A percentile compares a stretch with the other conserved stretches of the same genome.
Conservation (phyloP, 2,329 filamentous ascomycete species). For the Botryotinia narcissicola region DNA sequence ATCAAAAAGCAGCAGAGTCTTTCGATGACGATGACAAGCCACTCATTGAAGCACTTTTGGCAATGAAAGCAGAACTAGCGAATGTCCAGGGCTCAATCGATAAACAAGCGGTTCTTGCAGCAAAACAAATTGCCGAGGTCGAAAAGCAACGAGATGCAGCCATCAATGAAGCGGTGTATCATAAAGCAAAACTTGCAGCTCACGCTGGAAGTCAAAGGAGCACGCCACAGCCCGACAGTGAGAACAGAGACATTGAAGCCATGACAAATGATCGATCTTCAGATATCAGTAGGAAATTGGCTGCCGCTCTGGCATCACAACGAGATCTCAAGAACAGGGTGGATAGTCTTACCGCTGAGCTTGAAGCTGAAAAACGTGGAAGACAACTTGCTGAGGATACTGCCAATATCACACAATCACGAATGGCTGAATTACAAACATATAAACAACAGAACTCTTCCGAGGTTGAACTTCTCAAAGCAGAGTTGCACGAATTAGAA, state of each 20-base stretch:
- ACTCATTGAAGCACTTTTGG: constrained; percentile 84
- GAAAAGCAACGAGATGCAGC: constrained; percentile 93
- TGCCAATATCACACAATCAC: constrained; percentile 74
- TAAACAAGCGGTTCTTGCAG: constrained; percentile 79
- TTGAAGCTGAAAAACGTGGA: constrained; percentile 77
- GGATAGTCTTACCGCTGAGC: constrained; percentile 65
- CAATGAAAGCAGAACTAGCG: constrained; percentile 84
- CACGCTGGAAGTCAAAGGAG: constrained; percentile 66
- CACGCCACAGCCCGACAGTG: constrained; percentile 57
- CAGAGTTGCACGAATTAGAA: constrained; percentile 79
- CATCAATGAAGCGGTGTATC: constrained; percentile 92
- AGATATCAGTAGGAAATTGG: constrained; percentile 79
- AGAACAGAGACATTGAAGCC: constrained; percentile 57
- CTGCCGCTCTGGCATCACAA: constrained; percentile 74
- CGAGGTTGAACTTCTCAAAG: constrained; percentile 81
- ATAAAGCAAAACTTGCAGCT: constrained; percentile 87
- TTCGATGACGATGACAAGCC: constrained; percentile 92
- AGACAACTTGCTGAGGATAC: constrained; percentile 87
- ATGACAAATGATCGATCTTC: constrained; percentile 60
- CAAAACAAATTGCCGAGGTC: constrained; percentile 86
- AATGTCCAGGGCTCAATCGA: constrained; percentile 91
- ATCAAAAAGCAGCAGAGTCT: constrained; percentile 71
- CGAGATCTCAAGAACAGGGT: constrained; percentile 77
- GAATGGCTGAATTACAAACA: constrained; percentile 78
- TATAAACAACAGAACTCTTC: constrained; percentile 80